Evolutionary conservation across 2,329 filamentous ascomycete species (phyloP).

Genomic region (Zymoseptoria brevis): DNA sequence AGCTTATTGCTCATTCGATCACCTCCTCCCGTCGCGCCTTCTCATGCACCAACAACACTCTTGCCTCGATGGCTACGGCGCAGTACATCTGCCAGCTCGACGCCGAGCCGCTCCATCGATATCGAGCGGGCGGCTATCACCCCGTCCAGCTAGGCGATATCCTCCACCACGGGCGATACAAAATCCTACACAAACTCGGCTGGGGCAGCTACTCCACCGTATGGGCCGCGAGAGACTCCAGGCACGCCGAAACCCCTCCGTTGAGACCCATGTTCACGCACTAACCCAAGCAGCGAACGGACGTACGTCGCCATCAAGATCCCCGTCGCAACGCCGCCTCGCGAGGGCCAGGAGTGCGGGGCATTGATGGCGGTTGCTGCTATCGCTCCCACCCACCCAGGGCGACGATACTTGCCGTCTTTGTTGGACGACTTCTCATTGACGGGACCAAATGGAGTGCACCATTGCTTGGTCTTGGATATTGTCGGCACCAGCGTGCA

Average conservation of each 20-base stretch:
- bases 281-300: conserved; percentile 26
- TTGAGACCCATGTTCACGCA: conserved; percentile 26
- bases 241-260: no score
- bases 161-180: conserved; percentile 1
- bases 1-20: not conserved
- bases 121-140: not conserved
- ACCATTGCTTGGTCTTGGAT: conserved; percentile 2
- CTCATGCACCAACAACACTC: not conserved
- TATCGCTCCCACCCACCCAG: conserved; percentile 21
- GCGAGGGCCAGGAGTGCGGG: conserved; percentile 25
- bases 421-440: conserved; percentile 2
- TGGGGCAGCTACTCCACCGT: conserved; percentile 6
- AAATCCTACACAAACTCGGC: conserved; percentile 6
- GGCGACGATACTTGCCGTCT: conserved; percentile 26
- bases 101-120: not conserved
- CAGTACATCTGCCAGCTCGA: not conserved
- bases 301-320: conserved; percentile 7
- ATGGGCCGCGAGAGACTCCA: conserved; percentile 2
- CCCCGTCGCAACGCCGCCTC: conserved; percentile 25
- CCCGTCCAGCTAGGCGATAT: not conserved
- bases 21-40: not conserved
- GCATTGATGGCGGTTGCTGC: conserved; percentile 26
- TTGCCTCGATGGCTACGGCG: not conserved
- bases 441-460: conserved; percentile 5
- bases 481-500: not conserved